Base-by-base conservation (phyloP, 495 filamentous ascomycete species). In the Penicillium parvum region DNA sequence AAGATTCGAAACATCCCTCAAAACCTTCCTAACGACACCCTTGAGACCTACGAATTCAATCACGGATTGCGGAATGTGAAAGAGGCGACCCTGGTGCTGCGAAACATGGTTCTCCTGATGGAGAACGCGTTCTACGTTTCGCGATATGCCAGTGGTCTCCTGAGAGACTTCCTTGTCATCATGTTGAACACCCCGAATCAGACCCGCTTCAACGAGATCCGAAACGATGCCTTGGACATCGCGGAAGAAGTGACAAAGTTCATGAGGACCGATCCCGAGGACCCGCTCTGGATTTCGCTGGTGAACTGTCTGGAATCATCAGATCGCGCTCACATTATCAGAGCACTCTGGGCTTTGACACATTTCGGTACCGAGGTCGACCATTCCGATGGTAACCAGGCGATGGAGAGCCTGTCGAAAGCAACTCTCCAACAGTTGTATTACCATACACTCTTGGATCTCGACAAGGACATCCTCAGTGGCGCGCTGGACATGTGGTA, bases 401-500 rank as follows among this genome's bases (percentile, higher is more conserved):
- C 70, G 11, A 72, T 99, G 40, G 75, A 79, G 33, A 77, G 78
- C 43, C 79, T 96, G n/a, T 78, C 88, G 0, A 65, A 73, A 18
- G 38, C 66, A 4, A 75, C 77, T 4, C 62, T 97, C 6, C 73
- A 81, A 44, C 80, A 79, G 25, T 73, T 97, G 48, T 82, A 81
- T 49, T 79, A 85, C 50, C 90, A 86, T 73, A 79, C 89, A 3
- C 67, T 97, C 15, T 75, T 96, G 11, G 88, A 96, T 42, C 47
- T 63, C 36, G 94, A 99, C 55, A 88, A 94, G 46, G 94, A 97
- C 43, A 73, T 99, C 5, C 71, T 90, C 47, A 82, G 83, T 37
- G 86, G 88, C 20, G 88, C 85, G 42, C 74, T 97, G 16, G 94
- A 97, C 62, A 95, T 99, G 58, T 78, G 96, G 47, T 97, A 96